These are phyloP conservation scores for Abrus pulchellus DNA, from an alignment of 306 rosid genomes.

Conservation along the genomic window DNA sequence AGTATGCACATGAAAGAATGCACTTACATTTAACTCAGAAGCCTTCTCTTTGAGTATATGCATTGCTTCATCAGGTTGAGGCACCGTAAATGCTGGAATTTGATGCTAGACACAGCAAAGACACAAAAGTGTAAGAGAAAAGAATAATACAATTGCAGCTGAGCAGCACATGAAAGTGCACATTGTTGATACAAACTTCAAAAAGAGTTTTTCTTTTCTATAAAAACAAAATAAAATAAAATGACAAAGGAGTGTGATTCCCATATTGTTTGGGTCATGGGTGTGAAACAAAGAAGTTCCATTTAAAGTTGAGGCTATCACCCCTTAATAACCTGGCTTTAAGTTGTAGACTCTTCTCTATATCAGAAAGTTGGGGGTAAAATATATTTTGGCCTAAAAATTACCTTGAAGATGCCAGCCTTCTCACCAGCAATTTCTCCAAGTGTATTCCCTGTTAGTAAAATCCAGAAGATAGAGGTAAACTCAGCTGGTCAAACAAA, in stretches of 20 bases:
- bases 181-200: slow-evolving; percentile 23
- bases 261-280: neutral
- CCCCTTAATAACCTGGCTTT: slow-evolving; percentile 7
- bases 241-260: slow-evolving; percentile 16
- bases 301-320: slow-evolving; percentile 27
- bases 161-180: slow-evolving; percentile 34
- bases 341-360: slow-evolving; percentile 13
- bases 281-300: neutral
- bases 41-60: slow-evolving; percentile 82
- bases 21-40: slow-evolving; percentile 74
- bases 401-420: slow-evolving; percentile 97
- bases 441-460: slow-evolving; percentile 75
- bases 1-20: slow-evolving; percentile 34
- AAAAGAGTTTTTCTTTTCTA: neutral
- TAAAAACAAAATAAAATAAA: neutral
- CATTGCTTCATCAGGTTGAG: slow-evolving; percentile 97
- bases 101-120: slow-evolving; percentile 59
- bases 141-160: slow-evolving; percentile 8
- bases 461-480: slow-evolving; percentile 46
- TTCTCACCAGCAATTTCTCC: slow-evolving; percentile 97
- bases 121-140: slow-evolving; percentile 17
- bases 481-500: slow-evolving; percentile 42
- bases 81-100: slow-evolving; percentile 84
- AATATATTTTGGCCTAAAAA: slow-evolving; percentile 35
- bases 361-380: neutral